Percentiles rank a stretch among this genome's conserved stretches.
phyloP scores from a whole-genome alignment of 306 rosid species.

The Citrullus amarus region DNA sequence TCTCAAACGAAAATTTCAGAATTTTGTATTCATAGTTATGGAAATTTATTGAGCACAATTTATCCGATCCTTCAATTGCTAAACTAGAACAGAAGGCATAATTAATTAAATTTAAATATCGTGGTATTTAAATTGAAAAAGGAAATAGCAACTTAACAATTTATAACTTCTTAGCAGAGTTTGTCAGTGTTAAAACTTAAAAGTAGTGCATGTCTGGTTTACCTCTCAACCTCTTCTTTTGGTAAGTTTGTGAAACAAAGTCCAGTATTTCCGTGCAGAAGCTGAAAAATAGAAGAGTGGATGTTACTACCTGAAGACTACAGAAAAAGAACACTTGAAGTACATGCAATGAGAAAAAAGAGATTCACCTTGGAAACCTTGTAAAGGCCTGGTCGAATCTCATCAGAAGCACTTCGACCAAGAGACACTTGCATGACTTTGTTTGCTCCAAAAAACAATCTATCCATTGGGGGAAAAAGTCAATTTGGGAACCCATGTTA shows the following conservation, averaged over 20 bases:
- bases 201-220: neutral
- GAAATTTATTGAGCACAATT: neutral
- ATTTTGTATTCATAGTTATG: neutral
- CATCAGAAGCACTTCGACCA: constrained; percentile 71
- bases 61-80: neutral
- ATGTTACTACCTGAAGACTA: neutral
- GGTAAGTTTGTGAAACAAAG: constrained; percentile 61
- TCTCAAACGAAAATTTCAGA: neutral
- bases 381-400: constrained; percentile 37
- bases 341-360: neutral
- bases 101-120: neutral
- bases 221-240: constrained; percentile 84
- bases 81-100: neutral
- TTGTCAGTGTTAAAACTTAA: neutral
- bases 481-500: neutral
- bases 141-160: neutral
- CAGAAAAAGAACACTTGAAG: neutral
- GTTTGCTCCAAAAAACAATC: constrained; percentile 90
- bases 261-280: constrained; percentile 80
- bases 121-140: neutral
- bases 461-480: constrained; percentile 9
- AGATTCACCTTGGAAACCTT: constrained; percentile 70
- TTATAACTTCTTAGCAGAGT: neutral
- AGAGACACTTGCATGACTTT: constrained; percentile 87
- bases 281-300: constrained; percentile 22